Base-by-base conservation (phyloP, 2,329 filamentous ascomycete genomes). In the Ramularia endophylla region DNA sequence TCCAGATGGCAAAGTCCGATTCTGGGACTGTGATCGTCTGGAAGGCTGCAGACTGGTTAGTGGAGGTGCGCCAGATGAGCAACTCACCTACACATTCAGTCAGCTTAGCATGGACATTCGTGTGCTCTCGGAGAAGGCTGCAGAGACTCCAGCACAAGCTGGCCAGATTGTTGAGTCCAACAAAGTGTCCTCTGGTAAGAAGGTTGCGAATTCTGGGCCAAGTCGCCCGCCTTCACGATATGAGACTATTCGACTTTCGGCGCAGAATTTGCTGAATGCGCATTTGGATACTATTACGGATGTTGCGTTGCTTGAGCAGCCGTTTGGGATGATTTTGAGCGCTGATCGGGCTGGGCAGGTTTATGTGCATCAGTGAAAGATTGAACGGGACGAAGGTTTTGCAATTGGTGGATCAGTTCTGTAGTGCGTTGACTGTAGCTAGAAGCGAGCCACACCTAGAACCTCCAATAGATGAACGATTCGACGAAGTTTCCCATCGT, bases 281-380 rank as follows among this genome's bases (percentile, higher is more conserved):
- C 92, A 98, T 66, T 65, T 95, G 56, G 92, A 98, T 65, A 81
- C 81, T 3, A 81, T 98, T 44, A 77, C 85, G 57, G 90, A 97
- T 66, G 81, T 95, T 52, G 84, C 84, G n/a, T 68, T 97, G 58
- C 65, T 98, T 53, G 87, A 95, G 68, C 74, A 78, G 50, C 92
- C 92, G 17, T 95, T 94, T 63, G 85, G 84, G 4, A 95, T 97
- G 87, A 84, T 89, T 25, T 74, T 97, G 36, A 94, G 85, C 52
- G 89, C 85, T 40, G 92, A 98, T 70, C 74, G 90, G 54, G 85
- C 83, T 28, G 92, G 92, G 0, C 82, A 90, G 61, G 80, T 97
- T 33, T 94, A 92, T 72, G 81, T 95, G 39, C 94, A 80, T 61
- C 76, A 78, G 60, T 81, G 40, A 49, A 5, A 5, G 15, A 25